Percentiles rank a stretch among this genome's conserved stretches.
Conservation (phyloP, 202 grass and related monocot genomes). For the Digitaria exilis region DNA sequence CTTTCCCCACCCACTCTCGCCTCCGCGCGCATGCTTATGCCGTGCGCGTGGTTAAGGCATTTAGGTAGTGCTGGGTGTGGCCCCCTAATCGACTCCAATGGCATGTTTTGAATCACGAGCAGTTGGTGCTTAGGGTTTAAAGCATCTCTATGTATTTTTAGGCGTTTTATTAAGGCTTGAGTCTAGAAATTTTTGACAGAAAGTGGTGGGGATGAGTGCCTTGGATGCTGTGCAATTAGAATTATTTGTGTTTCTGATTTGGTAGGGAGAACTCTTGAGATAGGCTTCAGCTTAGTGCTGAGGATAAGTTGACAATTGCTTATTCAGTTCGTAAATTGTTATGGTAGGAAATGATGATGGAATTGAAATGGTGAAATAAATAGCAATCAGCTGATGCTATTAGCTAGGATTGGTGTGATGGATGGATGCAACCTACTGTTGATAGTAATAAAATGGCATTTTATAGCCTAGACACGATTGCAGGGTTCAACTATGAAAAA, state of each 20-base stretch:
- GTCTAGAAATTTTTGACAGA: neutral
- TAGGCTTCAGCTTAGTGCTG: neutral
- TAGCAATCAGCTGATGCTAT: neutral
- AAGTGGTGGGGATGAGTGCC: neutral
- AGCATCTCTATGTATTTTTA: neutral
- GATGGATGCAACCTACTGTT: neutral
- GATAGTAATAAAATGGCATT: neutral
- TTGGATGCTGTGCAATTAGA: slow-evolving; percentile 11
- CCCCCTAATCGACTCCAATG: slow-evolving; percentile 17
- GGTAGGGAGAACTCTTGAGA: neutral
- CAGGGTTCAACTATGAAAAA: neutral
- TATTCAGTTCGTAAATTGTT: slow-evolving; percentile 5
- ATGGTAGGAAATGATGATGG: neutral
- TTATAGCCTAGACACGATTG: neutral
- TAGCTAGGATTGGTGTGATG: neutral
- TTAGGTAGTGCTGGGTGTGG: slow-evolving; percentile 24
- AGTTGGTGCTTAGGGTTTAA: slow-evolving; percentile 21
- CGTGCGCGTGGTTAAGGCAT: neutral
- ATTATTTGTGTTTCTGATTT: slow-evolving; percentile 18
- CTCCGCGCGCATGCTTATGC: neutral
- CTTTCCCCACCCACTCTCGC: too few species aligned
- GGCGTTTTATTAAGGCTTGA: neutral
- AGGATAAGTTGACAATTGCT: neutral
- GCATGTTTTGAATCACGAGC: neutral
- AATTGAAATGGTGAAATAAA: neutral